Base-by-base conservation (phyloP, 495 filamentous ascomycete species). In the Xylaria longipes region DNA sequence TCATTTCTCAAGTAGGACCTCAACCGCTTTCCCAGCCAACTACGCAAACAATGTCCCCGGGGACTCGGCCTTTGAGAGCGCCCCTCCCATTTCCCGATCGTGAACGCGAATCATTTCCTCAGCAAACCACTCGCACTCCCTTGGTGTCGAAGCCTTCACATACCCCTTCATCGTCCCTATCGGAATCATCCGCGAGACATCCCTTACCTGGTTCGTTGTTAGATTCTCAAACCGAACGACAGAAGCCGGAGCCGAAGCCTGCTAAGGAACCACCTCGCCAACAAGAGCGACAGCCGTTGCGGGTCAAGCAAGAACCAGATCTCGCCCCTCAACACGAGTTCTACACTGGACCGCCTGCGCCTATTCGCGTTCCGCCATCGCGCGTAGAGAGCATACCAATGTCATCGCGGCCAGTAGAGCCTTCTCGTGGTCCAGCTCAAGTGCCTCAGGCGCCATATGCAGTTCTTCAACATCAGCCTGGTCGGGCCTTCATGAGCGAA, bases 281-380 rank as follows among this genome's bases (percentile, higher is more conserved):
- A 54, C 73, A 75, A 56, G 72, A 76, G n/a, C 78, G 73, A 22
- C 78, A 75, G 48, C 78, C 75, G 25, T 57, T 81, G 60, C 81
- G 80, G 22, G 80, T 84, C 50, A 85, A 85, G 73, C 83, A 84
- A 69, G 84, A 86, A 66, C 82, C 79, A 1, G 84, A 85, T 41
- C 71, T 80, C 17, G 65, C 71, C 25, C 72, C 77, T 52, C 78
- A 80, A 27, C 83, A 80, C 73, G 79, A 80, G 3, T 77, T 74
- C 11, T 78, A 75, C 35, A 31, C 43, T 22, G 75, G 71, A 29
- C 72, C 77, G 52, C 78, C 76, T 14, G 75, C 68, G 41, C 69
- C 67, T 62, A 73, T 75, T 57, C 80, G 79, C 39, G 74, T 72
- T 60, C 73, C 79, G 58, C 70, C 77, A 54, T 73, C 82, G 31